Conservation (phyloP, 106 monocot species). For the Dendrobium catenatum region DNA sequence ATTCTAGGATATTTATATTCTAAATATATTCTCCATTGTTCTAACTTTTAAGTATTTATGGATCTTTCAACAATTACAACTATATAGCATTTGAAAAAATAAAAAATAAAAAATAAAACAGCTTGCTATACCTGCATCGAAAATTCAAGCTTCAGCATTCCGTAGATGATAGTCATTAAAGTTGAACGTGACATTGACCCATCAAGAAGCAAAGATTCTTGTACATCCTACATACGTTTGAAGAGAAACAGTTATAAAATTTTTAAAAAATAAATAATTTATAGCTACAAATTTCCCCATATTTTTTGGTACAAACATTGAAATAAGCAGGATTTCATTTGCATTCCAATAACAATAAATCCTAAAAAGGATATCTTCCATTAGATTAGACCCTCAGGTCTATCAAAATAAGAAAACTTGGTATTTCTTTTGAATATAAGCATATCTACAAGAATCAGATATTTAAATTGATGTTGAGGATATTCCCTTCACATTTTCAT, state of each 20-base stretch:
- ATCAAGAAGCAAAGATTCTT: neutral
- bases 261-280: neutral
- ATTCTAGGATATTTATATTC: neutral
- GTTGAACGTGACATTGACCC: neutral
- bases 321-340: neutral
- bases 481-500: too few species aligned
- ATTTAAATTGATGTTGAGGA: too few species aligned
- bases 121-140: neutral
- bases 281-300: neutral
- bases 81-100: neutral
- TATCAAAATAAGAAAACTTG: too few species aligned
- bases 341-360: neutral
- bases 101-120: neutral
- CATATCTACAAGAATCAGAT: neutral
- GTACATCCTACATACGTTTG: neutral
- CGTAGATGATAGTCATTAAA: conserved; percentile 3
- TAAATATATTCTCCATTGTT: neutral
- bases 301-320: neutral
- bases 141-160: conserved; percentile 4
- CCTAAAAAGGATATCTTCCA: neutral
- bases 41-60: neutral
- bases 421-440: too few species aligned
- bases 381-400: neutral
- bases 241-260: neutral
- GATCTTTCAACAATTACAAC: neutral